Base-by-base conservation (phyloP, 495 filamentous ascomycete genomes). In the Aspergillus nanangensis region DNA sequence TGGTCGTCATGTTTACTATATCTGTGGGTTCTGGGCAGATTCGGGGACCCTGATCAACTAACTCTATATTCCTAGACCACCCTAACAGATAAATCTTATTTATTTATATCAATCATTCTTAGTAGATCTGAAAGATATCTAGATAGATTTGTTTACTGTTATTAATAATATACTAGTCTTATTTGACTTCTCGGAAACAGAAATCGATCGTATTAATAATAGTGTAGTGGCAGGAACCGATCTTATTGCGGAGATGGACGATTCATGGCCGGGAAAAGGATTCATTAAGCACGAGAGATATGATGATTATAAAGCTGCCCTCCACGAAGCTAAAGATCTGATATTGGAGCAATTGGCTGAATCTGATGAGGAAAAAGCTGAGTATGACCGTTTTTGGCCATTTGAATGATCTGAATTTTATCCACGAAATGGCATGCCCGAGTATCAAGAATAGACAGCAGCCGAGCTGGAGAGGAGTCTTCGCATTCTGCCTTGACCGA, bases 351-450 rank as follows among this genome's bases (percentile, higher is more conserved):
- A 59, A 50, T 56, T 64, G 44, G 56, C 63, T 41, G 58, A 63
- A 20, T 60, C 40, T 35, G 56, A 59, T 24, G 54, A 62, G 49
- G 61, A 67, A 52, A 64, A 24, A 41, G 56, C 56, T 24, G 58
- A 64, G 40, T 64, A 61, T 21, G 45, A 57, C 56, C 52, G 56
- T 18, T 57, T 50, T 52, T 64, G 58, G 58, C 56, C 58, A 23
- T 62, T 64, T 54, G 68, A 74, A 9, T 61, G 41, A 60, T 47
- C 34, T n/a, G n/a, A n/a, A n/a, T n/a, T n/a, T n/a, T n/a, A n/a
- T n/a, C n/a, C n/a, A n/a, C n/a, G n/a, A n/a, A n/a, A n/a, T n/a
- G n/a, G n/a, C n/a, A n/a, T n/a, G n/a, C n/a, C n/a, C n/a, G n/a
- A n/a, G n/a, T n/a, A n/a, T n/a, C n/a, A n/a, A n/a, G n/a, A n/a